Evolutionary conservation across 1,139 yeast species (phyloP).

Genomic region (Protomyces arabidopsidicola): DNA sequence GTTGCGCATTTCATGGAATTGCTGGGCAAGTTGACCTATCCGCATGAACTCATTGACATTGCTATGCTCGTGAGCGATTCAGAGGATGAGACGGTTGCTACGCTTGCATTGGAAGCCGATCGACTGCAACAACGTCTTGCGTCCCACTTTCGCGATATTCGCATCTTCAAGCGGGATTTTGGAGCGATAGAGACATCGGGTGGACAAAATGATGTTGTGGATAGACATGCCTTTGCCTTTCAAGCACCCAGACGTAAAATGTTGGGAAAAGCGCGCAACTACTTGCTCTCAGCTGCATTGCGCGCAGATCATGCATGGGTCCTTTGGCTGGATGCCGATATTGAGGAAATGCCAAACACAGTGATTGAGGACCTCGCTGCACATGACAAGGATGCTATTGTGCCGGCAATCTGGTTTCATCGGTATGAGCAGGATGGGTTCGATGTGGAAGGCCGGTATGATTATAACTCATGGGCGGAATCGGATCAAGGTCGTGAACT

Average conservation of each 20-base stretch:
- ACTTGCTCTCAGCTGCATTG: constrained; percentile 72
- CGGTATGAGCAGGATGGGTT: constrained; percentile 61
- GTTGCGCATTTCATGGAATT: constrained; percentile 79
- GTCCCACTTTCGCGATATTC: constrained; percentile 56
- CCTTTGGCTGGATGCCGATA: constrained; percentile 89
- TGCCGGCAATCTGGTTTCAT: constrained; percentile 86
- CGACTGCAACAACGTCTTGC: constrained; percentile 34
- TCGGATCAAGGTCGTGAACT: constrained; percentile 64
- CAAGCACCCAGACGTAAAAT: constrained; percentile 82
- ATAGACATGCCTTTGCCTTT: constrained; percentile 81
- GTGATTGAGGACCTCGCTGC: constrained; percentile 76
- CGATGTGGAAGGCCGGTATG: constrained; percentile 44
- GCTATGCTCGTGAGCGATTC: constrained; percentile 80
- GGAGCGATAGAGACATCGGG: constrained; percentile 67
- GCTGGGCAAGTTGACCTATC: constrained; percentile 78
- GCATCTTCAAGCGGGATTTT: constrained; percentile 75
- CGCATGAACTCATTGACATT: constrained; percentile 72
- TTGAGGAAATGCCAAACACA: constrained; percentile 74
- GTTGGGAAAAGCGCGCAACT: constrained; percentile 88
- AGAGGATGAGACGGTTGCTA: constrained; percentile 63
- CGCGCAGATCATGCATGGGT: constrained; percentile 90
- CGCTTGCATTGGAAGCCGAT: constrained; percentile 49
- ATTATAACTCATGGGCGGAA: constrained; percentile 73
- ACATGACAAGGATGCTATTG: constrained; percentile 70
- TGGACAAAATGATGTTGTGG: constrained; percentile 44